Evolutionary conservation across 75 land plant genomes (phyloP).

Genomic region (Cupressus sempervirens): DNA sequence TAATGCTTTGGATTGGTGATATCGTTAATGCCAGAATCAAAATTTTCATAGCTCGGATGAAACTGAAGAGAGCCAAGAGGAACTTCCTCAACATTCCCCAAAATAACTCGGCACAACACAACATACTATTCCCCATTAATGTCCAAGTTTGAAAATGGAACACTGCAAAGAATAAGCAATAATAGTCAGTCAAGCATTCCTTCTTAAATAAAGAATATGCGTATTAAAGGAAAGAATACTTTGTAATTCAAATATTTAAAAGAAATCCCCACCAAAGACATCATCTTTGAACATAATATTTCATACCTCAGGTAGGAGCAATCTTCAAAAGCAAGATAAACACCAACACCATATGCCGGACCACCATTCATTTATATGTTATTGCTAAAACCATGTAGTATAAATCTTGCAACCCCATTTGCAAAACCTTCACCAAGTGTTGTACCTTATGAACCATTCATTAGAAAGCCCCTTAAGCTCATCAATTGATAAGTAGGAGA

Average conservation of each 20-base stretch:
- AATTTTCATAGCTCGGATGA: conserved; percentile 42
- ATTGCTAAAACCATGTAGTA: conserved; percentile 62
- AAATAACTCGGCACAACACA: conserved; percentile 57
- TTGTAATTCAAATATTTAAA: not conserved
- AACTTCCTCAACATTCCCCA: conserved; percentile 67
- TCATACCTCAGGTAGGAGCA: conserved; percentile 51
- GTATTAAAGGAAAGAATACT: not conserved
- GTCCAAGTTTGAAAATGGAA: conserved; percentile 58
- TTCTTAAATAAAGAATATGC: no score
- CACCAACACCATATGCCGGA: conserved; percentile 61
- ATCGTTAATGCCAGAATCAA: conserved; percentile 58
- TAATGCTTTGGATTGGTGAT: conserved; percentile 34
- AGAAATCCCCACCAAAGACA: not conserved
- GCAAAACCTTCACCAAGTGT: no score
- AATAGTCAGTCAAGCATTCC: not conserved
- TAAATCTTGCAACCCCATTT: no score
- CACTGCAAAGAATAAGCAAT: conserved; percentile 39
- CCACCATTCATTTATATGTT: conserved; percentile 16
- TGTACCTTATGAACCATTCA: no score
- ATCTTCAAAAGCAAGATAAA: conserved; percentile 66
- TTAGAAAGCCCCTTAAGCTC: no score
- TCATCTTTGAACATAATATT: not conserved
- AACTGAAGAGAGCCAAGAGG: conserved; percentile 38
- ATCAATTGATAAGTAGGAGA: no score
- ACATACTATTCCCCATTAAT: conserved; percentile 57